Evolutionary conservation across 176 grass and related monocot species (phyloP), one percentile per base, ranked within the genome.

Genomic region (Alloteropsis semialata): DNA sequence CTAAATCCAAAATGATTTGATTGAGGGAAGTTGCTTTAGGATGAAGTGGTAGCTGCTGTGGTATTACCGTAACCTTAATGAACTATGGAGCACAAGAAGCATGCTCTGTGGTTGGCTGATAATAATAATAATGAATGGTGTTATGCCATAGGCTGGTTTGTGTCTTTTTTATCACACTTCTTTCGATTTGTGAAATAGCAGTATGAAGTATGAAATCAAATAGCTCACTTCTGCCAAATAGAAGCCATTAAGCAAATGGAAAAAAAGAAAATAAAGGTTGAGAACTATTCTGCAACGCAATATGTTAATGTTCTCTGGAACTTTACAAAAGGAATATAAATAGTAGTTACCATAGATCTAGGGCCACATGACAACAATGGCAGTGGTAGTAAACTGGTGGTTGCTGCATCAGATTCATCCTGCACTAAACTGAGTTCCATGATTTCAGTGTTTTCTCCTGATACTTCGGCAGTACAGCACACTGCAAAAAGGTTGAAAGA

Each of bases 261-360:
- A 69, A 51, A 34, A 53, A 34, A 57, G 5, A 27, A 58, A 56
- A 27, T 3, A 27, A 4, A 57, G 19, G 3, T 6, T 7, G 25
- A 75, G 21, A 12, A 38, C 41, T 41, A 42, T 66, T 27, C 25
- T 75, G 39, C 19, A 59, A 50, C 17, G 74, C 5, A 88, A 80
- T 70, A 66, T 49, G 21, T 5, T 22, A 75, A 5, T 61, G 16
- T 54, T 58, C 45, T n/a, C 36, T 72, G 29, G 60, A 21, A 62
- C 12, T 76, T 65, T 32, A 79, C 73, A 62, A 59, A 80, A 50
- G 15, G 8, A 57, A 65, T 72, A 42, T 17, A 44, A 83, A 79
- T 39, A 27, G 50, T 74, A 79, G 49, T 92, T 70, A 85, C 90
- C 83, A 86, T 90, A 27, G 85, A 85, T 83, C 61, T 67, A 77